Evolutionary conservation across 2,329 filamentous ascomycete species (phyloP), one percentile per base, ranked within the genome.

Genomic region (Anthostomella pinea): DNA sequence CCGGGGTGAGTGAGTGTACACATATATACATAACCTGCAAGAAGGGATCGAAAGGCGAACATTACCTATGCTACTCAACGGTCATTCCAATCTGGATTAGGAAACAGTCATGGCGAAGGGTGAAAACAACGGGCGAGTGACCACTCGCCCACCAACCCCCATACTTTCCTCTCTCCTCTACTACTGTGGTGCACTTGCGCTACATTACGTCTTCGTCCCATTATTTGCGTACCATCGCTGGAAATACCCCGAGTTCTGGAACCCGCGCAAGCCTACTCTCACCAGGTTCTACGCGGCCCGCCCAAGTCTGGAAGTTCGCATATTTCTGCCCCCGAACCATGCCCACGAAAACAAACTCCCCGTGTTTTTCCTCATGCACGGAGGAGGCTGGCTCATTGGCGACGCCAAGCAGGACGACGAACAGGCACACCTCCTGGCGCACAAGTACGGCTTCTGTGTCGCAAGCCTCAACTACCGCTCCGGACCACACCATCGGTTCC

Each of bases 371-470:
- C 25, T 27, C 13, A 10, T 27, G 7, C 25, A 27, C 13, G 25
- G 25, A 8, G 25, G 25, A 8, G 25, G 25, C 7, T 27, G 25
- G 25, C 10, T 14, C 13, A 27, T 27, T 8, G 25, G 25, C 7
- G 13, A 27, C 25, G 25, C 25, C 7, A 8, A 13, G 7, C 10
- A 11, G 25, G 25, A 27, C 25, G 25, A 27, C 13, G 25, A 27
- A 14, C 25, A 27, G 13, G 8, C 25, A 27, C 25, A 27, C 13
- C 25, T 27, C 7, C 25, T 27, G 7, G 25, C 25, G 7, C 9
- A 27, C 13, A 27, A 27, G 15, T 27, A 27, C 25, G 25, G 25
- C 8, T 27, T 27, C 25, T 27, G 13, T 15, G 25, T 27, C 25
- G 25, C 25, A 7, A 27, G 25, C 25, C 7, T 27, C 8, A 14